phyloP scores from a whole-genome alignment of 2,329 filamentous ascomycete species.

The Microsporum canis region DNA sequence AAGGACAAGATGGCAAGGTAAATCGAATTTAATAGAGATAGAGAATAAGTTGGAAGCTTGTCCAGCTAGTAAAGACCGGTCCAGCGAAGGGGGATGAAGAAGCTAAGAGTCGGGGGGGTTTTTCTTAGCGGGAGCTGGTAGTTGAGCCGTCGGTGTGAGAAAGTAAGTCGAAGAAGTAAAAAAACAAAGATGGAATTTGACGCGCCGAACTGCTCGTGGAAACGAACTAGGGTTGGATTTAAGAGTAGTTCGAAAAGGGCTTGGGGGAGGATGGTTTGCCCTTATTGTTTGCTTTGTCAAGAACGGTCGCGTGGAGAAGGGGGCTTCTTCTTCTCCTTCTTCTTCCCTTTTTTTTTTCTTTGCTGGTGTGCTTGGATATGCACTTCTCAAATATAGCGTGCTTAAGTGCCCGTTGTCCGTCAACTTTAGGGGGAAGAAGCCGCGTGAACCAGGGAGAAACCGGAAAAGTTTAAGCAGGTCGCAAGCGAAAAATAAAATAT shows the following conservation, averaged over 20 bases:
- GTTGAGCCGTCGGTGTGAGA: background rate
- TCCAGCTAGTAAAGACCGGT: background rate
- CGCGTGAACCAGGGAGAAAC: slow-evolving; percentile 4
- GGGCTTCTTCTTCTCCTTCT: background rate
- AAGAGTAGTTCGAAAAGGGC: slow-evolving; percentile 3
- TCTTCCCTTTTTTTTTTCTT: background rate
- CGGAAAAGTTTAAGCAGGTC: background rate
- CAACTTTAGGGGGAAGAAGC: slow-evolving; percentile 4
- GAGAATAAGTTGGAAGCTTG: slow-evolving; percentile 1
- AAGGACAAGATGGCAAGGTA: background rate
- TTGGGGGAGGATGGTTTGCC: background rate
- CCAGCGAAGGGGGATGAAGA: background rate
- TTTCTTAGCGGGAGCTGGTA: background rate
- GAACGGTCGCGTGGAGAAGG: slow-evolving; percentile 1
- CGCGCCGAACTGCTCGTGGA: slow-evolving; percentile 4
- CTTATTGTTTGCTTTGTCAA: background rate
- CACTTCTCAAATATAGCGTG: slow-evolving; percentile 6
- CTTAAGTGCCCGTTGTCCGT: slow-evolving; percentile 4
- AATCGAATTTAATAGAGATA: background rate
- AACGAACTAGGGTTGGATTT: slow-evolving; percentile 4
- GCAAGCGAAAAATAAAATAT: background rate
- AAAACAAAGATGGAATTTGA: slow-evolving; percentile 5
- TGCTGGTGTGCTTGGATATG: slow-evolving; percentile 3
- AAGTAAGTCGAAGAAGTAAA: background rate
- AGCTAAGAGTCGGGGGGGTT: background rate